These are phyloP conservation scores for Strombidium stylifer DNA, from an alignment of 73 alveolate genomes.

Conservation along the genomic window DNA sequence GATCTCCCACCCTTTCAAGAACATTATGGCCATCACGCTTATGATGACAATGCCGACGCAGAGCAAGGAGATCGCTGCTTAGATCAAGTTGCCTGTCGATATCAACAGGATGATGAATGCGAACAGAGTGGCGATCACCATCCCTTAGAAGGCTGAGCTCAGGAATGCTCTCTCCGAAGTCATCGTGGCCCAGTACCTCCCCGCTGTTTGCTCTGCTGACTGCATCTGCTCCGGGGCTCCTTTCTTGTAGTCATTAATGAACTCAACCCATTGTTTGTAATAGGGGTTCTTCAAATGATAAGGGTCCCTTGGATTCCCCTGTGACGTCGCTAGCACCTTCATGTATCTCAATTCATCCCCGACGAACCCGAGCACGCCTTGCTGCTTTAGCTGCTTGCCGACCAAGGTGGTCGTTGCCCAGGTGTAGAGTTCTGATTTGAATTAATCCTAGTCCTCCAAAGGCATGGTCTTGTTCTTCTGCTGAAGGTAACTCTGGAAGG, in stretches of 20 bases:
- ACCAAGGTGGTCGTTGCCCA: neutral
- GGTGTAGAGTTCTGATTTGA: constrained; percentile 2
- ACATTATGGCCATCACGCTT: constrained; percentile 31
- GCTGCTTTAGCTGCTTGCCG: neutral
- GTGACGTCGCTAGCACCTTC: neutral
- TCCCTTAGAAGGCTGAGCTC: constrained; percentile 20
- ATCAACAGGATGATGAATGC: constrained; percentile 18
- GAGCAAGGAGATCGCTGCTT: neutral
- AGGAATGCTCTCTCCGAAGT: constrained; percentile 20
- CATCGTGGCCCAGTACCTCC: constrained; percentile 19
- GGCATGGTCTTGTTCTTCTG: neutral
- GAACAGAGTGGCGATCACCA: constrained; percentile 4
- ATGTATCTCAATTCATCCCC: neutral
- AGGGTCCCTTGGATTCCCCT: neutral
- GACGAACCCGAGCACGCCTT: neutral
- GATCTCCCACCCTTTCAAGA: constrained; percentile 21
- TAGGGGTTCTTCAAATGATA: constrained; percentile 3
- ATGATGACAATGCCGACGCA: constrained; percentile 5
- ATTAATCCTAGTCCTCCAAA: neutral
- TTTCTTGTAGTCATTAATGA: neutral
- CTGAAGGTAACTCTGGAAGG: neutral
- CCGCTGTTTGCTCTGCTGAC: constrained; percentile 2
- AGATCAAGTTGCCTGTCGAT: constrained; percentile 12
- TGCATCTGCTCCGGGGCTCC: neutral
- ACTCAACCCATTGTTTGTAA: neutral